These are phyloP conservation scores for Pezicula carpinea DNA, from an alignment of 2,329 filamentous ascomycete species.

Conservation along the genomic window DNA sequence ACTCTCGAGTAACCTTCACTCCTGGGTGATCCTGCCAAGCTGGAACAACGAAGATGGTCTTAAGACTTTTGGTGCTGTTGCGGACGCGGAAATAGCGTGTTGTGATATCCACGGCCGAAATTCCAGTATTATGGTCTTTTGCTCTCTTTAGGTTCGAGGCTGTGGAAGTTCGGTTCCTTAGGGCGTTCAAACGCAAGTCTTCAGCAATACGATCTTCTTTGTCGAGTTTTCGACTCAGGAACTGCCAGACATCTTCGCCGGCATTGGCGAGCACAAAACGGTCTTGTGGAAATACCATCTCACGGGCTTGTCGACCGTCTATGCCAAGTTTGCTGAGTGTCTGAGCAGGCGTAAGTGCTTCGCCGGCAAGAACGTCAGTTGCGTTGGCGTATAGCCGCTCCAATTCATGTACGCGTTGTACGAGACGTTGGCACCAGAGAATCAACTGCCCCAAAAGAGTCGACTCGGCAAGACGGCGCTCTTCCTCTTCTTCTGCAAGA, in stretches of 20 bases:
- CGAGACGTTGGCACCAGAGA: slow-evolving; percentile 47
- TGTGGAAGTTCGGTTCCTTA: slow-evolving; percentile 35
- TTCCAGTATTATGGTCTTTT: slow-evolving; percentile 28
- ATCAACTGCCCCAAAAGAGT: slow-evolving; percentile 55
- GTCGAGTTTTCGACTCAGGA: slow-evolving; percentile 42
- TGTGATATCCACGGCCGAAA: slow-evolving; percentile 43
- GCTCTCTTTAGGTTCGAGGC: slow-evolving; percentile 25
- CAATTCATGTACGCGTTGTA: slow-evolving; percentile 51
- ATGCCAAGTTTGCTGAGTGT: slow-evolving; percentile 49
- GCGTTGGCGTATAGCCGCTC: slow-evolving; percentile 48
- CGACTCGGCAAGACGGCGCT: slow-evolving; percentile 41
- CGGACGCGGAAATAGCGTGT: slow-evolving; percentile 51
- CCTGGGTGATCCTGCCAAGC: slow-evolving; percentile 43
- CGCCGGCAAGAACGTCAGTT: slow-evolving; percentile 44
- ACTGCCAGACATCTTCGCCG: slow-evolving; percentile 44
- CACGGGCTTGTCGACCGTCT: slow-evolving; percentile 41
- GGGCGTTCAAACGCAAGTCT: slow-evolving; percentile 33
- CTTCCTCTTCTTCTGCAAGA: slow-evolving; percentile 30
- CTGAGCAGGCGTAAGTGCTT: slow-evolving; percentile 46
- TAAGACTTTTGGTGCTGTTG: slow-evolving; percentile 31
- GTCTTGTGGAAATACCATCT: slow-evolving; percentile 51
- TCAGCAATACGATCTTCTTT: slow-evolving; percentile 30
- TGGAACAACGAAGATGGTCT: slow-evolving; percentile 48
- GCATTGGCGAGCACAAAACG: slow-evolving; percentile 51
- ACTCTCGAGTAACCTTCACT: slow-evolving; percentile 37